Base-by-base conservation (phyloP, 495 filamentous ascomycete genomes). In the Viridothelium virens region DNA sequence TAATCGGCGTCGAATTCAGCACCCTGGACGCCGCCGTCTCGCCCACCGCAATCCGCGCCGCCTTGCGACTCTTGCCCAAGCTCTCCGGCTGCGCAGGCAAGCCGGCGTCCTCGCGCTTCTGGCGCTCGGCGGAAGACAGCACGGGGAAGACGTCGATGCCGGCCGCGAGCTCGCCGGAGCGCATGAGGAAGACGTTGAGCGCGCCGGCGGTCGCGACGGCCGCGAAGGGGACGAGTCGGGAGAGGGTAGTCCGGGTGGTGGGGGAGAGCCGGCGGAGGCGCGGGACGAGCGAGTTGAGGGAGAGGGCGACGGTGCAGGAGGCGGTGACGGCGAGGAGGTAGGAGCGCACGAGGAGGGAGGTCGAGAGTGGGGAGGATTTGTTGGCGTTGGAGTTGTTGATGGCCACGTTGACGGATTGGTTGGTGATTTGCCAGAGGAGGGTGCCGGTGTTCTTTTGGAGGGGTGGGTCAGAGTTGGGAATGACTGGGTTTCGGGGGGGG, bases 351-450 rank as follows among this genome's bases (percentile, higher is more conserved):
- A 98, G 86, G 68, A 91, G 91, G 6, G 86, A 84, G 66, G 84
- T 83, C 37, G 90, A 89, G 2, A 97, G 82, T 0, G 92, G 89
- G 1, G 91, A 90, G 18, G 91, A 95, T 74, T 98, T 98, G 83
- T 98, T 98, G 47, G 94, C 89, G 77, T 98, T 98, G 74, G 92
- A 87, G 76, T 84, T 89, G 83, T 98, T 98, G 82, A 98, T 94
- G 50, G 90, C 92, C 18, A 98, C 94, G 73, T 98, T 97, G 67
- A 98, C 89, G 12, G 91, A 96, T 76, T 98, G 94, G 77, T 98
- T 98, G 56, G 90, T 85, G 64, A 96, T 86, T 80, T 98, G 94
- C 94, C 94, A 98, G 69, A 87, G 86, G 41, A 98, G 82, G 6
- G 91, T 96, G 38, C 93, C 94, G 33, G 86, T 84, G 48, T 90